Percentiles rank a stretch among this genome's conserved stretches.
phyloP scores from a whole-genome alignment of 495 filamentous ascomycete species.

The Trichocladium antarcticum region DNA sequence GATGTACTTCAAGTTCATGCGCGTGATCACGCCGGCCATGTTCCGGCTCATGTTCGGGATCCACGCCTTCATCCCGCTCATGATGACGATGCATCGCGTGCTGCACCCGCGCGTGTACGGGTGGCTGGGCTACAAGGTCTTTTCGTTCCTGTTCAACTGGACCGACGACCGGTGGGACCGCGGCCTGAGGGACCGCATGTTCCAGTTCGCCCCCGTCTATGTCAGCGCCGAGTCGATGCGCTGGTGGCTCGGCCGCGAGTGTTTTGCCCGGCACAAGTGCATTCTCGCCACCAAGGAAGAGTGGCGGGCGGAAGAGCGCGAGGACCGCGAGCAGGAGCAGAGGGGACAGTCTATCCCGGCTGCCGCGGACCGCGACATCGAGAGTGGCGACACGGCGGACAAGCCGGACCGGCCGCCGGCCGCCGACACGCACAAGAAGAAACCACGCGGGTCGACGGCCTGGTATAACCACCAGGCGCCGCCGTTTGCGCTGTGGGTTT shows the following conservation, averaged over 20 bases:
- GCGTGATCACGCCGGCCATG: slow-evolving; percentile 57
- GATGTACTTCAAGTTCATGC: slow-evolving; percentile 90
- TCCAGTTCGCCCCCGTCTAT: slow-evolving; percentile 85
- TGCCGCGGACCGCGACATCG: slow-evolving; percentile 12
- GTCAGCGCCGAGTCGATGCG: slow-evolving; percentile 84
- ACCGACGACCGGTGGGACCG: slow-evolving; percentile 77
- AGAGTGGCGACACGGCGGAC: background rate
- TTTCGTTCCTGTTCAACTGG: slow-evolving; percentile 86
- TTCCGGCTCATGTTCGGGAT: slow-evolving; percentile 85
- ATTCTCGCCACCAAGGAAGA: slow-evolving; percentile 72
- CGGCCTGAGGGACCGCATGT: slow-evolving; percentile 68
- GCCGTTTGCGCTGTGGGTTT: slow-evolving; percentile 83
- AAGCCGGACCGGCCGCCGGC: slow-evolving; percentile 1
- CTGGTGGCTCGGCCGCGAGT: slow-evolving; percentile 90
- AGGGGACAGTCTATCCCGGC: slow-evolving; percentile 1
- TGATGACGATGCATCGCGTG: slow-evolving; percentile 70
- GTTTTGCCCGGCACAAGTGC: slow-evolving; percentile 85
- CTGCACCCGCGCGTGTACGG: slow-evolving; percentile 63
- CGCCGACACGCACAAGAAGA: slow-evolving; percentile 15
- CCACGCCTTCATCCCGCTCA: slow-evolving; percentile 88
- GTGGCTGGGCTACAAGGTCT: slow-evolving; percentile 80
- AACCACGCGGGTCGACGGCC: slow-evolving; percentile 40
- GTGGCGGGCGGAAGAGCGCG: slow-evolving; percentile 49
- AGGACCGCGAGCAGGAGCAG: slow-evolving; percentile 29
- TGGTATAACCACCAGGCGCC: slow-evolving; percentile 79